These are phyloP conservation scores for Ceriops zippeliana DNA, from an alignment of 345 rosid species.

Conservation along the genomic window DNA sequence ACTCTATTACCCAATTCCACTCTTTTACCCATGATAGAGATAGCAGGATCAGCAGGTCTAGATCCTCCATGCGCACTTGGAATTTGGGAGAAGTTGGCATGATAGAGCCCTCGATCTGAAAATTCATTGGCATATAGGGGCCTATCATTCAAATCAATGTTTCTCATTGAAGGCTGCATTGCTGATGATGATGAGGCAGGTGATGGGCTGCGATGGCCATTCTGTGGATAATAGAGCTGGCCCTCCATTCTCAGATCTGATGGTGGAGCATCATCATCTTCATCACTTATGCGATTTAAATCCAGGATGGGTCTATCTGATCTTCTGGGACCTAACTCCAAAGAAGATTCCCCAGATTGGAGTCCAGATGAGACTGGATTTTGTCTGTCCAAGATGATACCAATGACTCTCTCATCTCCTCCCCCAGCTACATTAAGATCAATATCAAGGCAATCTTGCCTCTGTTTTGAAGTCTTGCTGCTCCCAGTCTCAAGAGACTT, in stretches of 20 bases:
- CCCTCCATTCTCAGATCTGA: conserved; percentile 50
- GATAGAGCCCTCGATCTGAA: conserved; percentile 45
- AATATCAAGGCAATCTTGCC: conserved; percentile 48
- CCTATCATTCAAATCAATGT: conserved; percentile 85
- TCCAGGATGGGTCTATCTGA: conserved; percentile 66
- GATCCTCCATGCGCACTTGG: conserved; percentile 37
- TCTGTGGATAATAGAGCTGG: conserved; percentile 41
- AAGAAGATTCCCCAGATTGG: conserved; percentile 58
- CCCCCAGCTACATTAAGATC: conserved; percentile 82
- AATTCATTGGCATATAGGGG: conserved; percentile 49
- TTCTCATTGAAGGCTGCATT: conserved; percentile 60
- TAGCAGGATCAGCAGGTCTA: conserved; percentile 51
- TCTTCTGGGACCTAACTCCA: conserved; percentile 54
- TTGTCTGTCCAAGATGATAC: conserved; percentile 40
- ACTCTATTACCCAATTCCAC: conserved; percentile 31
- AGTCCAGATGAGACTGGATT: conserved; percentile 47
- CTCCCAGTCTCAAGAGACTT: conserved; percentile 36
- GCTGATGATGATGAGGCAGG: conserved; percentile 76
- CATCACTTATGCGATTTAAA: conserved; percentile 68
- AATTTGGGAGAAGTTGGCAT: conserved; percentile 35
- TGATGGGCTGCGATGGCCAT: conserved; percentile 64
- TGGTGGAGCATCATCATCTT: conserved; percentile 45
- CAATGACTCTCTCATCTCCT: conserved; percentile 65
- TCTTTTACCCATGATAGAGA: conserved; percentile 72
- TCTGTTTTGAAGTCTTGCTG: conserved; percentile 40